phyloP scores from a whole-genome alignment of 2,329 filamentous ascomycete species.

The Lomentospora prolificans region DNA sequence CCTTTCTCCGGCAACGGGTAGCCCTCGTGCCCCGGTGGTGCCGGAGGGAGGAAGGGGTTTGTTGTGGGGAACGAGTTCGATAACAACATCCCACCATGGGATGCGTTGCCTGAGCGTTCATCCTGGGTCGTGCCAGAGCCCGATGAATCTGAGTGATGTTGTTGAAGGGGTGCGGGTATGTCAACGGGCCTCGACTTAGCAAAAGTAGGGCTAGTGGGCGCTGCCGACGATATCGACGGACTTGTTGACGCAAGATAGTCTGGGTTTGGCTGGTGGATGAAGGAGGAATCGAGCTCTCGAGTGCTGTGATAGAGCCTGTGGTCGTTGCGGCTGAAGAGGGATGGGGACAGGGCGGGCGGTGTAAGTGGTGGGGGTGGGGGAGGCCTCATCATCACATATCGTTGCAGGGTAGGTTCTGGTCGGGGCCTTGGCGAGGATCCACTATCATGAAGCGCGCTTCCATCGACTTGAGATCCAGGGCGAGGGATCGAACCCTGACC shows the following conservation, averaged over 20 bases:
- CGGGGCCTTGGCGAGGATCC: background rate
- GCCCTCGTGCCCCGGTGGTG: conserved; percentile 23
- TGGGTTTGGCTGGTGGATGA: conserved; percentile 40
- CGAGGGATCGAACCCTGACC: background rate
- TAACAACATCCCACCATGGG: conserved; percentile 24
- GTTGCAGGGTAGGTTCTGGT: background rate
- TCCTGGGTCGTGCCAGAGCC: background rate
- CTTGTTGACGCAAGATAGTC: conserved; percentile 32
- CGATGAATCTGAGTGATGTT: background rate
- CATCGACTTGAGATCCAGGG: background rate
- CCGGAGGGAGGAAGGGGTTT: conserved; percentile 36
- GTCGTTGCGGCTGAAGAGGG: conserved; percentile 32
- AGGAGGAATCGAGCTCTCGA: conserved; percentile 25
- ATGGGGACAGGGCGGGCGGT: conserved; percentile 32
- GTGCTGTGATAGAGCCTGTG: conserved; percentile 21
- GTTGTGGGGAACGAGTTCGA: conserved; percentile 41
- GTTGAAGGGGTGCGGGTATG: conserved; percentile 11
- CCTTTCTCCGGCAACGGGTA: conserved; percentile 17
- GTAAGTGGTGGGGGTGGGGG: conserved; percentile 40
- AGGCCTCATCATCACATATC: conserved; percentile 6
- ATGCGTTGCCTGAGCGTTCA: background rate
- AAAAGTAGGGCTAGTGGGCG: conserved; percentile 20
- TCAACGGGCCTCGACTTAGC: conserved; percentile 11
- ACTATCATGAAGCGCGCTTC: conserved; percentile 2
- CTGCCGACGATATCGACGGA: conserved; percentile 8